Conservation (phyloP, 177 flowering plant genomes). For the Tripterygium wilfordii region DNA sequence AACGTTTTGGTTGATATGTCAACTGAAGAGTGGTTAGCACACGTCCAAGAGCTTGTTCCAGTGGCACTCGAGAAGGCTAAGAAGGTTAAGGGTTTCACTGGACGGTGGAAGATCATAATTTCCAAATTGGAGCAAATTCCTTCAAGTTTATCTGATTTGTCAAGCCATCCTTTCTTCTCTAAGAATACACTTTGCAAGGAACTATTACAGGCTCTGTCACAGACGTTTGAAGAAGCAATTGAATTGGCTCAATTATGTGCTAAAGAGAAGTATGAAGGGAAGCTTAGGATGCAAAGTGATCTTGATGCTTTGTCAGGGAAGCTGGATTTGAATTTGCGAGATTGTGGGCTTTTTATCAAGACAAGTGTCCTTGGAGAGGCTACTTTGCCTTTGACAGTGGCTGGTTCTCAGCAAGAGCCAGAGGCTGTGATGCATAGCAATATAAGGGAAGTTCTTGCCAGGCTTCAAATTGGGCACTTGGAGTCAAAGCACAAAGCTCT, state of each 20-base stretch:
- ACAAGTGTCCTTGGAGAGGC: conserved; percentile 86
- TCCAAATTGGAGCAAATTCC: conserved; percentile 76
- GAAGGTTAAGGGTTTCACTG: conserved; percentile 62
- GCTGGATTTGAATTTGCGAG: conserved; percentile 74
- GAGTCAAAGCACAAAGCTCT: conserved; percentile 82
- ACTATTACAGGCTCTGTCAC: conserved; percentile 72
- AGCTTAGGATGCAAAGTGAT: conserved; percentile 92
- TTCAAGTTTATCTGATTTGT: conserved; percentile 62
- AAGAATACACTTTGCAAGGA: conserved; percentile 83
- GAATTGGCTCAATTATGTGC: conserved; percentile 59
- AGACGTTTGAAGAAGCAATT: conserved; percentile 51
- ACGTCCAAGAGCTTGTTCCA: conserved; percentile 66
- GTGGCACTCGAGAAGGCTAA: conserved; percentile 51
- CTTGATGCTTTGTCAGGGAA: conserved; percentile 71
- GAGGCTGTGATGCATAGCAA: conserved; percentile 25
- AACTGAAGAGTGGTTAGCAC: conserved; percentile 54
- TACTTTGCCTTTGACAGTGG: conserved; percentile 32
- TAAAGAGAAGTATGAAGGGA: conserved; percentile 65
- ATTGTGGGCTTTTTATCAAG: conserved; percentile 76
- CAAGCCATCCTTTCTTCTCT: conserved; percentile 90
- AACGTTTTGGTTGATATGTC: conserved; percentile 23
- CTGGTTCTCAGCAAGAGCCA: conserved; percentile 27
- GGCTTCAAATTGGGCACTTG: conserved; percentile 93
- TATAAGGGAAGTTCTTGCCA: conserved; percentile 69
- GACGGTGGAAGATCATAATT: conserved; percentile 81